phyloP scores from a whole-genome alignment of 768 basidiomycete species.

The Lactarius evosmus region DNA sequence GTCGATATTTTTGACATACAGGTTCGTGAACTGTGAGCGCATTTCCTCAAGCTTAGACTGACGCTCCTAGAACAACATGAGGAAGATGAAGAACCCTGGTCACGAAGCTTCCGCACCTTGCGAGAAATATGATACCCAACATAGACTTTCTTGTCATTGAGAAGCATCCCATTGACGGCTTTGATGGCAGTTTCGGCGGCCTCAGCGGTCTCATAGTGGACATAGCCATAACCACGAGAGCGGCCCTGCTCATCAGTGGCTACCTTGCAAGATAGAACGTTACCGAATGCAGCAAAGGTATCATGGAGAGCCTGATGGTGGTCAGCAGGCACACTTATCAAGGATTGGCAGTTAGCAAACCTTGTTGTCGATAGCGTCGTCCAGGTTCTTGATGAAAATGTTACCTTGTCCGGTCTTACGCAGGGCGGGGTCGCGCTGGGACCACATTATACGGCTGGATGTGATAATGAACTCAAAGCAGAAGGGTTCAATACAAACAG shows the following conservation, averaged over 20 bases:
- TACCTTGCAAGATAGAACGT: conserved; percentile 98
- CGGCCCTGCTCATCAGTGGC: conserved; percentile 93
- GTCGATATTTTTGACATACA: conserved; percentile 98
- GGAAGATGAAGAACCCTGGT: conserved; percentile 5
- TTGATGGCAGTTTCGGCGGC: conserved; percentile 96
- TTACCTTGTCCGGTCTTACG: conserved; percentile 99
- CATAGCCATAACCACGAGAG: conserved; percentile 97
- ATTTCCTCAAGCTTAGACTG: conserved; percentile 98
- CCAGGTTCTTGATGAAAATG: conserved; percentile 99
- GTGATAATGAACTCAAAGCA: conserved; percentile 10
- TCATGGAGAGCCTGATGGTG: conserved; percentile 86
- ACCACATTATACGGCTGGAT: conserved; percentile 99
- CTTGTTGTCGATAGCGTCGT: conserved; percentile 98
- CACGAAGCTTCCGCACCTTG: conserved; percentile 53
- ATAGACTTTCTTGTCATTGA: conserved; percentile 99
- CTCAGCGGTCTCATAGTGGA: conserved; percentile 98
- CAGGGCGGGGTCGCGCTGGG: conserved; percentile 98
- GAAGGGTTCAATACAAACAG: neutral
- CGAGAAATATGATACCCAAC: conserved; percentile 97
- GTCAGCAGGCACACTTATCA: neutral
- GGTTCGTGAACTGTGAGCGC: conserved; percentile 95
- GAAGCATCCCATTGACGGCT: conserved; percentile 97
- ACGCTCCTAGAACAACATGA: conserved; percentile 61
- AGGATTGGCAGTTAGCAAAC: conserved; percentile 36
- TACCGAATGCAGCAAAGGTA: conserved; percentile 98